A percentile compares a stretch with the other conserved stretches of the same genome.
Evolutionary conservation across 1,139 yeast species (phyloP).

Genomic region (Zygoascus meyerae): DNA sequence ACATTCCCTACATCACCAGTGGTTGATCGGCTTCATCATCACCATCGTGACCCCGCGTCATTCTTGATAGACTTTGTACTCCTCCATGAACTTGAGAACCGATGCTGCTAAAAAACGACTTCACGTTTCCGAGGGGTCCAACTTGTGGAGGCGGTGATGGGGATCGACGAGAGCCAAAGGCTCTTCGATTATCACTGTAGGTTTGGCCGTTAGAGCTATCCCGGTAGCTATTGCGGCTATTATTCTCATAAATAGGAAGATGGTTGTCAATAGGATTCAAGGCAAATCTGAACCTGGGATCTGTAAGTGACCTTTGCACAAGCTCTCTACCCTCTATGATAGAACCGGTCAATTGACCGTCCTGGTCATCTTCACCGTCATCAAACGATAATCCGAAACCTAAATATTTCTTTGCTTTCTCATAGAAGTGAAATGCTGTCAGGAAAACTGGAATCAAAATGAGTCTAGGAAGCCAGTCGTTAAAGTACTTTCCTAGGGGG

Average conservation of each 20-base stretch:
- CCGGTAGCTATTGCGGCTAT: neutral
- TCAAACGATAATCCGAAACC: conserved; percentile 51
- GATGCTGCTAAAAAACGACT: conserved; percentile 19
- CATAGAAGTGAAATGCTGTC: conserved; percentile 65
- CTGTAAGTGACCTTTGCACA: conserved; percentile 31
- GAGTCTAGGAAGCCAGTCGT: conserved; percentile 69
- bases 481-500: conserved; percentile 65
- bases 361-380: conserved; percentile 40
- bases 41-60: neutral
- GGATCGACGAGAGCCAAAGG: conserved; percentile 2
- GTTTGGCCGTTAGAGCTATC: neutral
- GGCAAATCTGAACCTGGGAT: conserved; percentile 26
- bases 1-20: neutral
- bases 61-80: conserved; percentile 9
- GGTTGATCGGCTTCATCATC: conserved; percentile 3
- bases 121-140: conserved; percentile 12
- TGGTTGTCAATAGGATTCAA: conserved; percentile 9
- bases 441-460: conserved; percentile 61
- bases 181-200: neutral
- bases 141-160: conserved; percentile 5
- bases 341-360: conserved; percentile 21
- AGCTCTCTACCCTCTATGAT: conserved; percentile 36
- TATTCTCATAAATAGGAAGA: conserved; percentile 1
- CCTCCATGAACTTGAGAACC: conserved; percentile 20
- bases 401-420: conserved; percentile 47